phyloP scores from a whole-genome alignment of 2,329 filamentous ascomycete genomes.

The Xylariaceae sp. region DNA sequence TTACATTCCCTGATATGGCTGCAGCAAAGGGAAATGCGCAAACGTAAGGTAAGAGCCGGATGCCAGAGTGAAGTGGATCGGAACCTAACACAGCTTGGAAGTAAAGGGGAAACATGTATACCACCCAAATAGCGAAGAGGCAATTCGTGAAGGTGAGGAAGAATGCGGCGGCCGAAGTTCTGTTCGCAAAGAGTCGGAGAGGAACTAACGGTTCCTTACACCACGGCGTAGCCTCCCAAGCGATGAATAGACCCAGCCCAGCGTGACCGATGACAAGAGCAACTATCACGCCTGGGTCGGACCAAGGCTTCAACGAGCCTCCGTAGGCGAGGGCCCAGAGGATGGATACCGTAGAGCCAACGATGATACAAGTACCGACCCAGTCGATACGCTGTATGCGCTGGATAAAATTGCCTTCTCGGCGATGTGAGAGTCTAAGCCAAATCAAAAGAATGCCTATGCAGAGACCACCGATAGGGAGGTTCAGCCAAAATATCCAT shows the following conservation, averaged over 20 bases:
- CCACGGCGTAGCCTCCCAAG: slow-evolving; percentile 33
- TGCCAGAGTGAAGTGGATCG: slow-evolving; percentile 41
- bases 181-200: slow-evolving; percentile 46
- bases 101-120: slow-evolving; percentile 48
- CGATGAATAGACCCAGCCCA: slow-evolving; percentile 40
- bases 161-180: slow-evolving; percentile 38
- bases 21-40: slow-evolving; percentile 29
- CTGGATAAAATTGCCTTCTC: slow-evolving; percentile 1
- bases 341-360: not conserved
- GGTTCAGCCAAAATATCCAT: slow-evolving; percentile 44
- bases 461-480: slow-evolving; percentile 33
- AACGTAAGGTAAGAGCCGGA: slow-evolving; percentile 26
- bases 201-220: slow-evolving; percentile 43
- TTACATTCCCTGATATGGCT: slow-evolving; percentile 27
- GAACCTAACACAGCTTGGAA: slow-evolving; percentile 44
- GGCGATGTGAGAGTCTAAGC: slow-evolving; percentile 37
- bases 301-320: not conserved
- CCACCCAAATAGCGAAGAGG: slow-evolving; percentile 39
- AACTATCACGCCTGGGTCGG: slow-evolving; percentile 15
- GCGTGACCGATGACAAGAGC: slow-evolving; percentile 43
- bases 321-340: not conserved
- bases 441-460: slow-evolving; percentile 32
- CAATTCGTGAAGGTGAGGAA: slow-evolving; percentile 42
- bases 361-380: not conserved
- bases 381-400: slow-evolving; percentile 39